Evolutionary conservation across 1,284 basidiomycete genomes (phyloP).

Genomic region (Melampsora allii-populina): DNA sequence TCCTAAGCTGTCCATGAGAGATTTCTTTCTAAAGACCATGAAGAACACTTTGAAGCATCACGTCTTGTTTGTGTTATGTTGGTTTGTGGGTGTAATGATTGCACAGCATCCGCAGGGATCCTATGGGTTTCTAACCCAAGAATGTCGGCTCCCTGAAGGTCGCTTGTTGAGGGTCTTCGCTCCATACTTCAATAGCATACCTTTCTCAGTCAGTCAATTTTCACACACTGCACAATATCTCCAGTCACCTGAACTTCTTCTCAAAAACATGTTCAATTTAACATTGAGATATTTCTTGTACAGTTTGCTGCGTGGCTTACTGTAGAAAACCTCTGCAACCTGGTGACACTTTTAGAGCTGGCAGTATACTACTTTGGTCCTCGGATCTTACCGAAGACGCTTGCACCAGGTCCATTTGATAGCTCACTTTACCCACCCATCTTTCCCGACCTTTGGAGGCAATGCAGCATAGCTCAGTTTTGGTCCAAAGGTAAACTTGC

Average conservation of each 20-base stretch:
- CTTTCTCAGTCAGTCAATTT: background rate
- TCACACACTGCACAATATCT: too few relatives aligned
- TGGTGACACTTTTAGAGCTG: constrained; percentile 18
- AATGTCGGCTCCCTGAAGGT: background rate
- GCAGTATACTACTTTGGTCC: constrained; percentile 26
- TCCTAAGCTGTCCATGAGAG: background rate
- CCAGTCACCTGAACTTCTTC: too few relatives aligned
- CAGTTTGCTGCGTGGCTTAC: constrained; percentile 27
- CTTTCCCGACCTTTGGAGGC: constrained; percentile 4
- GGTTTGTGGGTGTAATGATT: constrained; percentile 1
- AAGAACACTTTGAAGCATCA: constrained; percentile 12
- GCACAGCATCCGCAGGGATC: constrained; percentile 18
- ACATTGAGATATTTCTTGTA: too few relatives aligned
- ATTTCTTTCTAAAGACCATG: constrained; percentile 12
- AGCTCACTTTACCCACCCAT: constrained; percentile 34
- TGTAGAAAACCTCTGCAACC: background rate
- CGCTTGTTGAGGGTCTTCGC: background rate
- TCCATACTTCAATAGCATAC: background rate
- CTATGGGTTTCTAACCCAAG: constrained; percentile 16
- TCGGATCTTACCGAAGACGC: constrained; percentile 16
- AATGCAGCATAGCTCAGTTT: constrained; percentile 18
- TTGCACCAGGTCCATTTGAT: constrained; percentile 36
- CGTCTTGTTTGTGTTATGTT: constrained; percentile 10
- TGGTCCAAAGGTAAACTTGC: constrained; percentile 33
- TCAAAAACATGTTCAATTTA: too few relatives aligned